phyloP scores from a whole-genome alignment of 2,329 filamentous ascomycete species.

The Aquanectria penicillioides region DNA sequence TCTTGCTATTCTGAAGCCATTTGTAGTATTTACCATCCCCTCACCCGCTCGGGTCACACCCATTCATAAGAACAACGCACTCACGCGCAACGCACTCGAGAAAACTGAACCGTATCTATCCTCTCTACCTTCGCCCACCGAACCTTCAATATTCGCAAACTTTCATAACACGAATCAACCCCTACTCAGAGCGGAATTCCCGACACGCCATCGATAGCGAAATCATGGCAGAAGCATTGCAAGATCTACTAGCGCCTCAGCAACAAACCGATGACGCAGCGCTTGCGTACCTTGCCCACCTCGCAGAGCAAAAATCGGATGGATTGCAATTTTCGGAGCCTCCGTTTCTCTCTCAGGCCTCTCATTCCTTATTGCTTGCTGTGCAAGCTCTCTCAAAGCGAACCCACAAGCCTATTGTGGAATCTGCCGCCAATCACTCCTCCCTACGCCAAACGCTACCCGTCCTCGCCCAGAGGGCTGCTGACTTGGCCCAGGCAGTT shows the following conservation, averaged over 20 bases:
- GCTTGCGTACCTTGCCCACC: constrained; percentile 77
- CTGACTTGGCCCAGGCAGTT: constrained; percentile 75
- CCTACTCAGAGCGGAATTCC: not conserved
- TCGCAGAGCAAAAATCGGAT: constrained; percentile 80
- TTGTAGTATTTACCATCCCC: too few relatives aligned
- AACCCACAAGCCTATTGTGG: constrained; percentile 85
- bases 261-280: constrained; percentile 61
- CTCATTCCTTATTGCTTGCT: constrained; percentile 82
- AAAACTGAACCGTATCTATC: not conserved
- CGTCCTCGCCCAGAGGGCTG: constrained; percentile 70
- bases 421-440: constrained; percentile 81
- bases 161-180: not conserved
- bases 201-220: not conserved
- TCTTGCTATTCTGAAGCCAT: not conserved
- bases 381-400: constrained; percentile 90
- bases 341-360: constrained; percentile 80
- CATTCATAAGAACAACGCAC: not conserved
- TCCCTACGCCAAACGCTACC: constrained; percentile 79
- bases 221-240: constrained; percentile 50
- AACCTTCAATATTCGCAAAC: too few relatives aligned
- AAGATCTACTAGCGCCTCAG: constrained; percentile 46
- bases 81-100: not conserved
- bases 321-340: constrained; percentile 80
- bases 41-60: constrained; percentile 4
- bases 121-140: not conserved